These are phyloP conservation scores for Neurospora crassa DNA, from an alignment of 2,329 filamentous ascomycete genomes.

Conservation along the genomic window DNA sequence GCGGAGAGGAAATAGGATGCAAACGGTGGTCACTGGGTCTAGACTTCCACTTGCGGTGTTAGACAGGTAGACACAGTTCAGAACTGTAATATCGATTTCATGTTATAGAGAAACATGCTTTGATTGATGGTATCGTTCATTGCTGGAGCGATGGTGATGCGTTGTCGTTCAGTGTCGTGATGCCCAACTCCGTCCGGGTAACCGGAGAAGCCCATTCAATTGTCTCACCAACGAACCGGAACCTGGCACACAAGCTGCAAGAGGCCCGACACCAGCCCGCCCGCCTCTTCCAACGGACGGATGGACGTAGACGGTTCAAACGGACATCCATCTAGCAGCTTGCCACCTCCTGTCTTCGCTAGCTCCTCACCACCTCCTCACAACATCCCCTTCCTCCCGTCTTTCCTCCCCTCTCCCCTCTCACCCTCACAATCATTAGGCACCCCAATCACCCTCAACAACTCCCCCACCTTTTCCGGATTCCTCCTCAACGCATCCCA, in stretches of 20 bases:
- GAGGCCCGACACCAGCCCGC: not conserved
- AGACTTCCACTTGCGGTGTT: not conserved
- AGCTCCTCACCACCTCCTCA: not conserved
- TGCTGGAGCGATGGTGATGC: not conserved
- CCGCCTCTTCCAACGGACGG: not conserved
- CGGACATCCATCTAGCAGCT: not conserved
- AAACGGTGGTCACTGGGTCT: not conserved
- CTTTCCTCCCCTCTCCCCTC: not conserved
- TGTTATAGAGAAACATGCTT: not conserved
- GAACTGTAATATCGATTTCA: not conserved
- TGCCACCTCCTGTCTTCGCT: too few species aligned
- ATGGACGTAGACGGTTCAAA: not conserved
- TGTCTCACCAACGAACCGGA: not conserved
- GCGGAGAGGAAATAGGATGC: not conserved
- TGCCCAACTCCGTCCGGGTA: not conserved
- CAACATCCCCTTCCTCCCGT: not conserved
- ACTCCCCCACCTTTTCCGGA: conserved; percentile 25
- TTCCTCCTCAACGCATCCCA: conserved; percentile 44
- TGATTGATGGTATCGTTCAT: not conserved
- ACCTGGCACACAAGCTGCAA: not conserved
- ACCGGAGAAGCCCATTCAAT: not conserved
- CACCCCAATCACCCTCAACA: conserved; percentile 33
- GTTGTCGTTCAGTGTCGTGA: not conserved
- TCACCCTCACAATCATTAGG: conserved; percentile 6
- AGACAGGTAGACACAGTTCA: not conserved